Evolutionary conservation across 805 yeast genomes (phyloP).

Genomic region (Candida nanaspora): DNA sequence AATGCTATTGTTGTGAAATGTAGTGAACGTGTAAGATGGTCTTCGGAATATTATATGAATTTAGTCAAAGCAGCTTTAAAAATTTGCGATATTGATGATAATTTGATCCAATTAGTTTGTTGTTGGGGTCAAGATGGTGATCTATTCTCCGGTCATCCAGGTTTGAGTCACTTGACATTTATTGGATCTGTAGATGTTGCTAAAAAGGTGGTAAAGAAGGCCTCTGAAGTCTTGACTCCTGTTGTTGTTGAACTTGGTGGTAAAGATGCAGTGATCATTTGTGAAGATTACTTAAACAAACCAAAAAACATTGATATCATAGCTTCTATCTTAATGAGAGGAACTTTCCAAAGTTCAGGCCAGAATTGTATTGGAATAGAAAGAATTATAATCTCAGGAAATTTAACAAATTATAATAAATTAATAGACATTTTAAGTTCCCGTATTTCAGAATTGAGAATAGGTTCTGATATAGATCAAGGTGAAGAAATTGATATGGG

Average conservation of each 20-base stretch:
- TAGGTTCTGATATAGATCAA: slow-evolving; percentile 92
- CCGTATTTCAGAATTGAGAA: slow-evolving; percentile 54
- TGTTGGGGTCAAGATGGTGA: slow-evolving; percentile 86
- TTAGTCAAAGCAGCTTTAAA: slow-evolving; percentile 67
- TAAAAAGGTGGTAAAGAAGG: slow-evolving; percentile 75
- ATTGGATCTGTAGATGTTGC: slow-evolving; percentile 97
- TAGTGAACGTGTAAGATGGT: slow-evolving; percentile 95
- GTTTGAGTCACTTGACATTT: slow-evolving; percentile 81
- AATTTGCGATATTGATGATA: slow-evolving; percentile 69
- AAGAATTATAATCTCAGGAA: slow-evolving; percentile 75
- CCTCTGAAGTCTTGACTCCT: slow-evolving; percentile 83
- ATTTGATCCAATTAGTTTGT: slow-evolving; percentile 80
- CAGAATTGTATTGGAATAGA: slow-evolving; percentile 98
- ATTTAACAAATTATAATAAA: slow-evolving; percentile 47
- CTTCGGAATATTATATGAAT: slow-evolving; percentile 70
- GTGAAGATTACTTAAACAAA: slow-evolving; percentile 66
- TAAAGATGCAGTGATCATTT: slow-evolving; percentile 82
- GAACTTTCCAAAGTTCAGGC: slow-evolving; percentile 95
- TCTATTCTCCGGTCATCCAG: slow-evolving; percentile 76
- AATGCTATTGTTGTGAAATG: slow-evolving; percentile 89
- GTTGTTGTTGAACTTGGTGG: slow-evolving; percentile 97
- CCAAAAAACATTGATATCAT: slow-evolving; percentile 33
- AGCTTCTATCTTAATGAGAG: slow-evolving; percentile 84
- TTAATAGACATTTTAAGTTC: slow-evolving; percentile 49
- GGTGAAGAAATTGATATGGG: slow-evolving; percentile 92